Percentiles rank a stretch among this genome's conserved stretches.
phyloP scores from a whole-genome alignment of 129 eudicot species.

The Gnaphalium uliginosum region DNA sequence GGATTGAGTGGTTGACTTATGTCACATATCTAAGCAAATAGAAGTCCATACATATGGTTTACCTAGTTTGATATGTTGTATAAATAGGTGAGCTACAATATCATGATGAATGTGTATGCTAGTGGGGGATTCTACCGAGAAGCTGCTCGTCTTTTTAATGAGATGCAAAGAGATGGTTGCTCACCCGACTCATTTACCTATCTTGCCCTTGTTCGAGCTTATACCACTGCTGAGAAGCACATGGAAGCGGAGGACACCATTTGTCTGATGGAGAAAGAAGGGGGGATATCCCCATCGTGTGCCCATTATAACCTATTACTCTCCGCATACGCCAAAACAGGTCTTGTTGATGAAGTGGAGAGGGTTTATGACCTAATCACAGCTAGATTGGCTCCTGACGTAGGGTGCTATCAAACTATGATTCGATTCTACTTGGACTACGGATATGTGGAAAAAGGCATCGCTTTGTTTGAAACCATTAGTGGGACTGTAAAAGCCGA shows the following conservation, averaged over 20 bases:
- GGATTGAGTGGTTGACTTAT: no score
- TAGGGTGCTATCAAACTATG: constrained; percentile 54
- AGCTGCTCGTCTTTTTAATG: constrained; percentile 55
- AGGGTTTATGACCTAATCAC: constrained; percentile 47
- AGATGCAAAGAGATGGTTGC: constrained; percentile 54
- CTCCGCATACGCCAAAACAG: constrained; percentile 48
- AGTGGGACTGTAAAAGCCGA: constrained; percentile 40
- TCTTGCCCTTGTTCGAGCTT: constrained; percentile 69
- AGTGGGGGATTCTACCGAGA: constrained; percentile 53
- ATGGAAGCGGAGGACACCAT: constrained; percentile 66
- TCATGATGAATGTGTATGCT: constrained; percentile 69
- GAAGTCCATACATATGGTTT: background rate
- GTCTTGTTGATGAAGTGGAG: constrained; percentile 57
- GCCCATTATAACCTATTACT: constrained; percentile 68
- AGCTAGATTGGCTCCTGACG: constrained; percentile 53
- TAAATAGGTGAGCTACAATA: constrained; percentile 76
- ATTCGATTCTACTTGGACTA: constrained; percentile 69
- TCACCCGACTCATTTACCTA: constrained; percentile 71
- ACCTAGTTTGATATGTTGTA: constrained; percentile 3
- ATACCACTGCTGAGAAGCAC: constrained; percentile 42
- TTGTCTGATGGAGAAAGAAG: constrained; percentile 56
- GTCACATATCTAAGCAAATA: no score
- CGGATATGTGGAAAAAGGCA: constrained; percentile 70
- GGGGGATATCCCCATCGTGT: constrained; percentile 56
- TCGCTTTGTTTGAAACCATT: constrained; percentile 56